Evolutionary conservation across 805 yeast genomes (phyloP).

Genomic region (Metschnikowia kofuensis): DNA sequence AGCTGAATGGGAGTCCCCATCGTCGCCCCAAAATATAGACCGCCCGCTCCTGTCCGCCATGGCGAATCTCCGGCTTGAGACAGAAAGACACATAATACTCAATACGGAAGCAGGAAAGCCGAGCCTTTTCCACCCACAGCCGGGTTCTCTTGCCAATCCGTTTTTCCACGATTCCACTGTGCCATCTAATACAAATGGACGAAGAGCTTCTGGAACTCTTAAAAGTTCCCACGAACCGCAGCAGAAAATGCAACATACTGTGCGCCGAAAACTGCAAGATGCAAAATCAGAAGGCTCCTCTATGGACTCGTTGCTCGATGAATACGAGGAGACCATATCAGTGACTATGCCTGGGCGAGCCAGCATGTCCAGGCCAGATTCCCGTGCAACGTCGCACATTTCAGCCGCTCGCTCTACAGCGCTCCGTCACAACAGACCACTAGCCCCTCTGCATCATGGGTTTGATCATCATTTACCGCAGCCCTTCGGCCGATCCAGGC

Average conservation of each 20-base stretch:
- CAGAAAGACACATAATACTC: no score
- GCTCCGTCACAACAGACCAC: neutral
- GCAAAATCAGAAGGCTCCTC: conserved; percentile 18
- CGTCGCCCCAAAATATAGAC: no score
- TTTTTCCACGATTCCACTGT: no score
- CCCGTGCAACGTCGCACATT: conserved; percentile 25
- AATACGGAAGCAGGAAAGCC: no score
- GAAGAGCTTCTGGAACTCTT: neutral
- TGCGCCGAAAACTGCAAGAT: neutral
- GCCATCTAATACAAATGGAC: no score
- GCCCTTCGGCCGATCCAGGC: neutral
- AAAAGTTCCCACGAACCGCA: no score
- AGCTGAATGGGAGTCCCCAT: no score
- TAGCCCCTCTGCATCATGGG: neutral
- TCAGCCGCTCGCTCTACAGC: conserved; percentile 2
- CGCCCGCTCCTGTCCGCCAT: no score
- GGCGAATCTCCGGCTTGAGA: no score
- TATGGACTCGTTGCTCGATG: conserved; percentile 42
- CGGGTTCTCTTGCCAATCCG: no score
- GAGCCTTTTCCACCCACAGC: no score
- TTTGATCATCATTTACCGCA: neutral
- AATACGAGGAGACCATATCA: conserved; percentile 43
- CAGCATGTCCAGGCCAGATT: conserved; percentile 25
- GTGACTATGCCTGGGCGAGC: conserved; percentile 24
- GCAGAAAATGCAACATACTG: no score